Percentiles rank a stretch among this genome's conserved stretches.
Conservation (phyloP, 192 early-diverging fungal species). For the Helicostylum pulchrum region DNA sequence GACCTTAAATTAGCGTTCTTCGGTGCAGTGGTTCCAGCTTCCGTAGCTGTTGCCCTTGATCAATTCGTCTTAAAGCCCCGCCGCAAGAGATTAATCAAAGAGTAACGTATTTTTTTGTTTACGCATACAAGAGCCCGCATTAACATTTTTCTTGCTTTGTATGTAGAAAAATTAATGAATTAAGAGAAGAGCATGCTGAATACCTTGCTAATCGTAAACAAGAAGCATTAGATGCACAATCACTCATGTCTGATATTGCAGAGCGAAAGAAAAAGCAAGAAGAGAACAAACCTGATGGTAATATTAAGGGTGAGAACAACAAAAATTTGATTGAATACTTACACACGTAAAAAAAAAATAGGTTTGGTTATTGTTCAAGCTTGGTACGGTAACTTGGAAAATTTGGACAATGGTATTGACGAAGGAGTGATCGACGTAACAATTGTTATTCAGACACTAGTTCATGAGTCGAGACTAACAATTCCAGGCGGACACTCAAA, state of each 20-base stretch:
- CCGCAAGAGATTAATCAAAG: slow-evolving; percentile 45
- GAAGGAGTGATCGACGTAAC: slow-evolving; percentile 75
- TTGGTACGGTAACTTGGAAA: slow-evolving; percentile 88
- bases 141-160: slow-evolving; percentile 14
- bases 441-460: slow-evolving; percentile 78
- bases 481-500: slow-evolving; percentile 87
- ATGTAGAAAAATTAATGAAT: slow-evolving; percentile 47
- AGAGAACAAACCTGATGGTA: slow-evolving; percentile 51
- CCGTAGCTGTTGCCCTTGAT: slow-evolving; percentile 51
- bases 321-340: background rate
- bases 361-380: slow-evolving; percentile 83
- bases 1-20: slow-evolving; percentile 52
- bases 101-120: slow-evolving; percentile 31
- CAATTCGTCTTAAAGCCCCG: slow-evolving; percentile 59
- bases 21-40: slow-evolving; percentile 52
- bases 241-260: slow-evolving; percentile 65
- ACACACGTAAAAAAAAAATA: slow-evolving; percentile 3
- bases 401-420: slow-evolving; percentile 48
- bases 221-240: slow-evolving; percentile 77
- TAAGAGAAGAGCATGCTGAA: slow-evolving; percentile 62
- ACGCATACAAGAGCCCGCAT: background rate
- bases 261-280: slow-evolving; percentile 66
- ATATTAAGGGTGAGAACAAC: slow-evolving; percentile 16
- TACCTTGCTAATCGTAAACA: slow-evolving; percentile 62
- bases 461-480: slow-evolving; percentile 81